These are phyloP conservation scores for Penicillium samsonianum DNA, from an alignment of 495 filamentous ascomycete species.

Conservation along the genomic window DNA sequence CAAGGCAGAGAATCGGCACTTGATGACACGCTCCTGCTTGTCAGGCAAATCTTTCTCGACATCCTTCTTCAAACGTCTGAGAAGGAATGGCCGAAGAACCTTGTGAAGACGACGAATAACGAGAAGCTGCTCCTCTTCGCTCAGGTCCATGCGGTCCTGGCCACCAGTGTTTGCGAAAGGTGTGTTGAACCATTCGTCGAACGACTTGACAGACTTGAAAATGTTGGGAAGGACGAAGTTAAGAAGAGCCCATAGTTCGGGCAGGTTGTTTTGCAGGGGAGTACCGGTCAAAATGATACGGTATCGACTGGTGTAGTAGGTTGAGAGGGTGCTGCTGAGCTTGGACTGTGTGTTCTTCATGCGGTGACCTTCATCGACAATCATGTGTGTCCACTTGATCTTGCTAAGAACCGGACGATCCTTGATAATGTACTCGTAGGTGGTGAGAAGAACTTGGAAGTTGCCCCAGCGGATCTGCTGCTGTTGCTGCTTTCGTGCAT, in stretches of 20 bases:
- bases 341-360: conserved; percentile 99
- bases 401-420: conserved; percentile 92
- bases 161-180: conserved; percentile 97
- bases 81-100: conserved; percentile 93
- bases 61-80: conserved; percentile 98
- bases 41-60: conserved; percentile 98
- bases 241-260: conserved; percentile 94
- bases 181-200: conserved; percentile 99
- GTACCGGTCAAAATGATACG: conserved; percentile 97
- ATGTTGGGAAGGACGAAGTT: conserved; percentile 98
- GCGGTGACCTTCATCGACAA: conserved; percentile 97
- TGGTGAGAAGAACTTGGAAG: conserved; percentile 95
- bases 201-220: conserved; percentile 98
- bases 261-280: conserved; percentile 94
- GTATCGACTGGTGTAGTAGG: conserved; percentile 92
- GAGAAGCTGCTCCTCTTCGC: conserved; percentile 98
- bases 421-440: conserved; percentile 99
- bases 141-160: conserved; percentile 97
- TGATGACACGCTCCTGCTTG: conserved; percentile 98
- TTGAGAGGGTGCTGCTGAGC: conserved; percentile 88
- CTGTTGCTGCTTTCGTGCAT: conserved; percentile 84
- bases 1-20: conserved; percentile 95
- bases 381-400: conserved; percentile 99
- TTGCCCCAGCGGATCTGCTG: conserved; percentile 90
- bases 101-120: conserved; percentile 98